A percentile compares a stretch with the other conserved stretches of the same genome.
Conservation (phyloP, 2,329 filamentous ascomycete genomes). For the Hypoxylon sp. region DNA sequence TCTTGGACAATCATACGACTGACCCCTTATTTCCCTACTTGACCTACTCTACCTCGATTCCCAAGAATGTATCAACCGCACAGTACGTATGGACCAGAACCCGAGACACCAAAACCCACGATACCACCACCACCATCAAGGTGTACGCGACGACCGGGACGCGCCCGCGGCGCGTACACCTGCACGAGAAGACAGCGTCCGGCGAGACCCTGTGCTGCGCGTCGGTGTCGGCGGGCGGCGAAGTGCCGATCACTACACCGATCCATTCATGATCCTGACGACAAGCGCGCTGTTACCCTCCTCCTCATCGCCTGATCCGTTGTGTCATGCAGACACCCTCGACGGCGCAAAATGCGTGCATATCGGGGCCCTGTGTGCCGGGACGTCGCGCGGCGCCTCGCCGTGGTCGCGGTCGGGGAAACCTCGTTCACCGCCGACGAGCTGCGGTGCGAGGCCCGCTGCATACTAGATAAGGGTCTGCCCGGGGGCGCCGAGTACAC, state of each 20-base stretch:
- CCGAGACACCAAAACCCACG: background rate
- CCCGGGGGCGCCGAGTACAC: too few species aligned
- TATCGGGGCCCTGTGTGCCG: constrained; percentile 8
- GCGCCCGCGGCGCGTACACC: constrained; percentile 14
- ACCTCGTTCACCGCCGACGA: too few species aligned
- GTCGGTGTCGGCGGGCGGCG: constrained; percentile 12
- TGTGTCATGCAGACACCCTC: constrained; percentile 2
- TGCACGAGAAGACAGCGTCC: constrained; percentile 10
- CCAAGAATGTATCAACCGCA: too few species aligned
- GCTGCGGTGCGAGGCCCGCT: too few species aligned
- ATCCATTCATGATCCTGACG: constrained; percentile 11
- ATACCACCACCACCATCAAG: constrained; percentile 11
- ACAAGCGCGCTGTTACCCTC: constrained; percentile 7
- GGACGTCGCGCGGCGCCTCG: background rate
- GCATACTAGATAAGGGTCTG: too few species aligned
- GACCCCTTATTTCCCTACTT: too few species aligned
- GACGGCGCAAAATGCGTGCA: constrained; percentile 3
- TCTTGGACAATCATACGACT: too few species aligned
- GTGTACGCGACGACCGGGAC: constrained; percentile 18
- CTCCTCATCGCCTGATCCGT: too few species aligned
- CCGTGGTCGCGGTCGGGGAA: constrained; percentile 7
- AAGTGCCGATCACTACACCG: background rate
- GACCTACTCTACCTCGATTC: background rate
- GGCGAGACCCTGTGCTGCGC: constrained; percentile 8
- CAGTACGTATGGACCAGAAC: too few species aligned